Base-by-base conservation (phyloP, 2,329 filamentous ascomycete genomes). In the Microdochium trichocladiopsis region DNA sequence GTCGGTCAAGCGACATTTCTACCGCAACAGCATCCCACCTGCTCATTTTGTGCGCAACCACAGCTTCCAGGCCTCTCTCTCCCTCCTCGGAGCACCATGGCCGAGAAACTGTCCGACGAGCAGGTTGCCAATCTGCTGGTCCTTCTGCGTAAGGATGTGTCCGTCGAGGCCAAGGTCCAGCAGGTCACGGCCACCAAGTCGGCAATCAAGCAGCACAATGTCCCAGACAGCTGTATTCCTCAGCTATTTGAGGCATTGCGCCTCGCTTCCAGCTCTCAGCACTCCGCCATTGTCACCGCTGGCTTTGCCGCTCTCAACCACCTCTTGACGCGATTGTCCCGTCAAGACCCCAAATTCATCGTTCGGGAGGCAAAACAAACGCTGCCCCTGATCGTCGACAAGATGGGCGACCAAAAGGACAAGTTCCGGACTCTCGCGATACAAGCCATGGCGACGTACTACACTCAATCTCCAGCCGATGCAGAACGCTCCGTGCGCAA, bases 231-330 rank as follows among this genome's bases (percentile, higher is more conserved):
- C 51, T 81, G 78, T 61, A 80, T 95, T 60, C 72, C 82, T 24
- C 76, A 82, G 53, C 82, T 96, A 57, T 95, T 96, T 70, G 90
- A 96, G 55, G 88, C 86, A 57, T 77, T 95, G 62, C 86, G 87
- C 57, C 73, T 84, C 51, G 88, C 90, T 55, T 87, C 93, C 58
- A 74, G 78, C 51, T 88, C 89, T 43, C 86, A 88, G 61, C 88
- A 95, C 63, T 86, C 86, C 45, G 81, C 83, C 31, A 84, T 96
- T 56, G 84, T 87, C 58, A 87, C 88, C 53, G 88, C 90, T 50
- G 91, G 89, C 53, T 93, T 96, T 68, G 93, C 90, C 3, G 90
- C 90, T 2, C 81, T 96, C 54, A 89, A 87, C 60, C 92, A 96
- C 68, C 80, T 96, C 57, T 76, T 95, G 60, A 95, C 93, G 66